phyloP scores from a whole-genome alignment of 2,329 filamentous ascomycete genomes.

The Exophiala bonariae region DNA sequence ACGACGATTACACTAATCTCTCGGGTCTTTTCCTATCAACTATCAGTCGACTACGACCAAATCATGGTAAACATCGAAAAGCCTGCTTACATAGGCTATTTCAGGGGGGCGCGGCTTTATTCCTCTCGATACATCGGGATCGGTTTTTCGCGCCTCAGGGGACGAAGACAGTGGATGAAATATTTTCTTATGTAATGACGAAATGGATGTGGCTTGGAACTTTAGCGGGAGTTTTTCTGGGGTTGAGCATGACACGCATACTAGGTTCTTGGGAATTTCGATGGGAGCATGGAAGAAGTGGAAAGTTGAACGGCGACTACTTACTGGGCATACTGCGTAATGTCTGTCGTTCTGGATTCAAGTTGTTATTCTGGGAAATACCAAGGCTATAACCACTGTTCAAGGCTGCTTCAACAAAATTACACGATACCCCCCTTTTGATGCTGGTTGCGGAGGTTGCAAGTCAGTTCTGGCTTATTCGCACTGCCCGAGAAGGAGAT shows the following conservation, averaged over 20 bases:
- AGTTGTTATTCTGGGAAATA: too few species aligned
- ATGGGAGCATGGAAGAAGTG: not conserved
- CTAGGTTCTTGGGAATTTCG: not conserved
- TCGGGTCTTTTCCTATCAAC: constrained; percentile 12
- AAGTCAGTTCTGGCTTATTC: too few species aligned
- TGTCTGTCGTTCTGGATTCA: too few species aligned
- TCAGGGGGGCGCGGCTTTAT: constrained; percentile 46
- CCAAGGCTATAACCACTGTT: too few species aligned
- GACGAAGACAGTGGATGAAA: constrained; percentile 17
- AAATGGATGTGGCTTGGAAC: constrained; percentile 20
- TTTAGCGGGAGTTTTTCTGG: constrained; percentile 22
- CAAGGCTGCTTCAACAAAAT: too few species aligned
- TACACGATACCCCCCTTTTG: too few species aligned
- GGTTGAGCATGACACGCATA: constrained; percentile 2
- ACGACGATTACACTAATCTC: constrained; percentile 13
- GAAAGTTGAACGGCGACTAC: not conserved
- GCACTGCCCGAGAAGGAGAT: too few species aligned
- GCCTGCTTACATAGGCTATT: constrained; percentile 30
- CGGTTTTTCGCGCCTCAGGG: constrained; percentile 42
- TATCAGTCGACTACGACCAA: constrained; percentile 2
- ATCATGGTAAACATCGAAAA: constrained; percentile 14
- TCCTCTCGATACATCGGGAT: constrained; percentile 41
- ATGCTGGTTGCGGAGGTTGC: too few species aligned
- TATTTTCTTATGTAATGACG: constrained; percentile 19
- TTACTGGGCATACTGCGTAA: not conserved